phyloP scores from a whole-genome alignment of 371 early-diverging fungal genomes.

The Gilbertella persicaria region DNA sequence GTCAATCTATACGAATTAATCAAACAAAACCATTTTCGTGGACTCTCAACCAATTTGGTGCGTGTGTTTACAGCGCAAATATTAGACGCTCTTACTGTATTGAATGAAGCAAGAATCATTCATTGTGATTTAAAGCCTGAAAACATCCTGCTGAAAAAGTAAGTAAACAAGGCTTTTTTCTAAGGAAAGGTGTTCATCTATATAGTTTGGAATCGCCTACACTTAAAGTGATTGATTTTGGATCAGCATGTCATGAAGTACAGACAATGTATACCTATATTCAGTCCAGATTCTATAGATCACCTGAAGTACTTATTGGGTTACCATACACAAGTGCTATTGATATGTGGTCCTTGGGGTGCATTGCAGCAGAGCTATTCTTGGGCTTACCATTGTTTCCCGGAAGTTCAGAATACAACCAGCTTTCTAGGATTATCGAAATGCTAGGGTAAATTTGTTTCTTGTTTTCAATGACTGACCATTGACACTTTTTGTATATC shows the following conservation, averaged over 20 bases:
- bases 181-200: neutral
- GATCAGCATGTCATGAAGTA: conserved; percentile 92
- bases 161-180: conserved; percentile 14
- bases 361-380: conserved; percentile 95
- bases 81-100: conserved; percentile 82
- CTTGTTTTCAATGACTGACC: too few relatives aligned
- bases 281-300: conserved; percentile 96
- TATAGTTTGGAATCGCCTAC: conserved; percentile 74
- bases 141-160: conserved; percentile 90
- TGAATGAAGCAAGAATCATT: conserved; percentile 85
- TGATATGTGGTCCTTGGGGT: conserved; percentile 99
- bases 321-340: conserved; percentile 86
- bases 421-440: conserved; percentile 90
- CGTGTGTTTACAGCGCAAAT: conserved; percentile 88
- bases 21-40: conserved; percentile 95
- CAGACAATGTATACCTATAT: conserved; percentile 96
- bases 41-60: conserved; percentile 87
- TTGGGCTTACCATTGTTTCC: conserved; percentile 95
- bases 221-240: conserved; percentile 99
- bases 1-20: conserved; percentile 97
- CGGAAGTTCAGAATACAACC: conserved; percentile 95
- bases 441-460: conserved; percentile 71
- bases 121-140: conserved; percentile 99
- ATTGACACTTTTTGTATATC: neutral
- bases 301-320: conserved; percentile 96